Base-by-base conservation (phyloP, 768 basidiomycete species). In the Multifurca ochricompacta region DNA sequence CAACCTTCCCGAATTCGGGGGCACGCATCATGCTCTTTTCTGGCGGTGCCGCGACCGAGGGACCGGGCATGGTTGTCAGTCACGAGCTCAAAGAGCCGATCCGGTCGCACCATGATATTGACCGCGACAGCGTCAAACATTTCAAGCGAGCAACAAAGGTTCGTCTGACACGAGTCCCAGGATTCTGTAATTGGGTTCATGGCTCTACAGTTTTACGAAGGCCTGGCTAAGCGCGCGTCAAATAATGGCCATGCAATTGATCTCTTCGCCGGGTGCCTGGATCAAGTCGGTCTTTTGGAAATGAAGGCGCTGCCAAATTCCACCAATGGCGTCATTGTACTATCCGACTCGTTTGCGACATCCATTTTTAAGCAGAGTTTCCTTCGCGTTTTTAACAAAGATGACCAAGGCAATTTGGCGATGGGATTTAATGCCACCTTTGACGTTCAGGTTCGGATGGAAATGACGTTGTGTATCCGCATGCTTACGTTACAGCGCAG, bases 361-460 rank as follows among this genome's bases (percentile, higher is more conserved):
- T 92, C 92, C 23, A 96, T 98, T 67, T 98, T 98, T 82, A 98
- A 98, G 74, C 95, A 97, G 69, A 90, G 86, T 63, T 97, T 96
- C 83, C 77, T 96, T 37, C 82, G 93, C 37, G 74, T 95, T 37
- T 92, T 99, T 69, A 82, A 77, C 65, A 97, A 96, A 68, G 95
- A 95, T 61, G 90, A 88, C 16, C 82, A 95, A 59, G 95, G 94
- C 1, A 78, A 88, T 60, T 76, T 98, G 25, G 82, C 87, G 65
- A 97, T 98, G 94, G 96, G 95, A 51, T 98, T 98, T 74, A 99
- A 98, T 63, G 96, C 93, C 9, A 98, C 93, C 1, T 95, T 99
- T 62, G 96, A 98, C 67, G 95, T 99, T 23, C 88, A 94, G 80
- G 91, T 91, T 37, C 68, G 63, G 18, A 19, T 51, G 30, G 36